These are phyloP conservation scores for Sporothrix luriei DNA, from an alignment of 2,329 filamentous ascomycete species.

Conservation along the genomic window DNA sequence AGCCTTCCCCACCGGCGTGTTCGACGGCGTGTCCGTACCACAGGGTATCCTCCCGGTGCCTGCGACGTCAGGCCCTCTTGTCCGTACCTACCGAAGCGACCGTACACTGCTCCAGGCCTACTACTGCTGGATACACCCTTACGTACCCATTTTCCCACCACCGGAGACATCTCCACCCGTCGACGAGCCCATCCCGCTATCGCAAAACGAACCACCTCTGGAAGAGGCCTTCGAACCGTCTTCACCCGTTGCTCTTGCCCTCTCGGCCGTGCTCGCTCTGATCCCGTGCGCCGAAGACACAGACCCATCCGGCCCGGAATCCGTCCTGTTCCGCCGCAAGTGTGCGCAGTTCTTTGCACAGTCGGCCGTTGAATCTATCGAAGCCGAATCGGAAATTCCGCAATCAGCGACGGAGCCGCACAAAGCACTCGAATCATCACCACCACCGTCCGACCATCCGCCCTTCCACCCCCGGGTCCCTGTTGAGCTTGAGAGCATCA, in stretches of 20 bases:
- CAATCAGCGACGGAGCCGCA: slow-evolving; percentile 51
- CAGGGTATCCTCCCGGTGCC: slow-evolving; percentile 33
- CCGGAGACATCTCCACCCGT: slow-evolving; percentile 42
- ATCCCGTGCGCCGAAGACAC: slow-evolving; percentile 50
- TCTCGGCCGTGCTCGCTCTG: slow-evolving; percentile 53
- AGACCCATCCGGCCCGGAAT: slow-evolving; percentile 45
- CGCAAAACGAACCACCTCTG: slow-evolving; percentile 45
- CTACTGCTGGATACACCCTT: slow-evolving; percentile 56
- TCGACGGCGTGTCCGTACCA: slow-evolving; percentile 33
- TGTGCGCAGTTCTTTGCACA: slow-evolving; percentile 55
- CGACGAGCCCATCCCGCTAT: slow-evolving; percentile 43
- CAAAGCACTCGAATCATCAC: slow-evolving; percentile 46
- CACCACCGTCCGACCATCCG: slow-evolving; percentile 39
- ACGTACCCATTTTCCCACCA: slow-evolving; percentile 53
- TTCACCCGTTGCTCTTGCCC: slow-evolving; percentile 51
- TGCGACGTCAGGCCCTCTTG: slow-evolving; percentile 41
- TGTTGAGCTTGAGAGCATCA: slow-evolving; percentile 51
- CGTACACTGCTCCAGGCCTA: slow-evolving; percentile 53
- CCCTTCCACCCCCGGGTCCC: slow-evolving; percentile 52
- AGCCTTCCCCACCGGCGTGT: slow-evolving; percentile 34
- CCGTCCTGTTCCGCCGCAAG: slow-evolving; percentile 49
- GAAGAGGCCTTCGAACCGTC: slow-evolving; percentile 46
- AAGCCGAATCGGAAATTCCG: slow-evolving; percentile 52
- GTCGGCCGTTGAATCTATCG: slow-evolving; percentile 52
- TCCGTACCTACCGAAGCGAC: slow-evolving; percentile 49